Base-by-base conservation (phyloP, 345 rosid genomes). In the Eutrema heterophyllum region DNA sequence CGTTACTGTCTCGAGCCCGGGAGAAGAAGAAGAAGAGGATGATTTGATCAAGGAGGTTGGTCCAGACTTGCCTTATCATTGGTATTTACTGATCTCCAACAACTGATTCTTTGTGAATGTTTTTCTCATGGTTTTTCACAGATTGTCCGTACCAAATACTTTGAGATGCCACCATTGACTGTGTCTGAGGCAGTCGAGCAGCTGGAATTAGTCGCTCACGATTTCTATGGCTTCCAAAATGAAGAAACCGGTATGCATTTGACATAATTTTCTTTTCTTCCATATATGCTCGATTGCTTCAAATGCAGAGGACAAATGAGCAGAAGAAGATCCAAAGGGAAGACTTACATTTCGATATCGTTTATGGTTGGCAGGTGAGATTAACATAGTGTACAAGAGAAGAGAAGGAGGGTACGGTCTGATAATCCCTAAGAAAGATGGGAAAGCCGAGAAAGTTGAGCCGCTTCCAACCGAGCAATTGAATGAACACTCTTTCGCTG, bases 111-210 rank as follows among this genome's bases (percentile, higher is more conserved):
- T 12, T 60, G 13, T 49, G 12, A 30, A 46, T 56, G 32, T 16
- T 54, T 14, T 14, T 46, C 29, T 13, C 27, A 2, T 3, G 50
- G 6, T 4, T 63, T 64, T 64, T 12, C 32, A 36, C 84, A 91
- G 98, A 82, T 94, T 75, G 89, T 94, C 44, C 95, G 98, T 40
- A 89, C 91, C 2, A 94, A 91, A 63, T 84, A 84, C 78, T 91
- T 94, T 75, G 97, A 94, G 41, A 88, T 94, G 96, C 95, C 95
- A 38, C 97, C 98, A 6, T 72, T 94, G 85, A 89, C 95, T 0
- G 83, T 89, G 32, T 14, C 84, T 15, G 98, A 94, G 73, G 98
- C 97, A 24, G 80, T 88, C 3, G 95, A 88, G 86, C 98, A 91
- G 88, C 83, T 91, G 76, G 93, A 94, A 67, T 81, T 84, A 71